Evolutionary conservation across 2,329 filamentous ascomycete genomes (phyloP).

Genomic region (Plectosphaerella sp.): DNA sequence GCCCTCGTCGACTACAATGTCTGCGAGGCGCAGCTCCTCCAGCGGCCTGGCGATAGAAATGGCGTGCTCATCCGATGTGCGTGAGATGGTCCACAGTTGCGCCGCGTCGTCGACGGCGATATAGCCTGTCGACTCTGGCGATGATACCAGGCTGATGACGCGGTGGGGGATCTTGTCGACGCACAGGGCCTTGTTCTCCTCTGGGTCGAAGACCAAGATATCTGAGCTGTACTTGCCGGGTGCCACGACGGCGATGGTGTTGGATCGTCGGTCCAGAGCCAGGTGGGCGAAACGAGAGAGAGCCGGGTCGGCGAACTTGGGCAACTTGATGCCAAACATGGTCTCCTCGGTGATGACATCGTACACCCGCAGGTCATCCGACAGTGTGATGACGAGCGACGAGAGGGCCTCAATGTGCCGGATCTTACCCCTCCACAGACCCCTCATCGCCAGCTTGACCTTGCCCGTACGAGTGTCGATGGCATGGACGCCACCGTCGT

Average conservation of each 20-base stretch:
- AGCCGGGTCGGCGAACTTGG: conserved; percentile 21
- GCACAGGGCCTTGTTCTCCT: conserved; percentile 54
- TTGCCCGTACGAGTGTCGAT: conserved; percentile 68
- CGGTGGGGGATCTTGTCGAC: conserved; percentile 51
- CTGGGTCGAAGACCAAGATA: conserved; percentile 64
- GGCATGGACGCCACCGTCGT: conserved; percentile 64
- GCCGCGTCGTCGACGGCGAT: conserved; percentile 72
- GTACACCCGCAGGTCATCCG: conserved; percentile 71
- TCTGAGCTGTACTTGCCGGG: conserved; percentile 42
- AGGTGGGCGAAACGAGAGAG: conserved; percentile 50
- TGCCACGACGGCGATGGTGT: conserved; percentile 63
- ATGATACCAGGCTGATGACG: conserved; percentile 64
- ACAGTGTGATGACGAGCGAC: conserved; percentile 70
- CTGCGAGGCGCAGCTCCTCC: conserved; percentile 47
- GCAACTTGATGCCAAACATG: conserved; percentile 60
- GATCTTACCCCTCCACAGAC: conserved; percentile 61
- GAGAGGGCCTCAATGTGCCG: conserved; percentile 68
- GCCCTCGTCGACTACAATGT: conserved; percentile 19
- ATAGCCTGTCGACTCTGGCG: conserved; percentile 64
- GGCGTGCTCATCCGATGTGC: conserved; percentile 52
- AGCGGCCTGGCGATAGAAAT: conserved; percentile 51
- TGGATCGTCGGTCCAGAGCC: conserved; percentile 62
- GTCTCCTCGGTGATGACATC: conserved; percentile 78
- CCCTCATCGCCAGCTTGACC: conserved; percentile 62
- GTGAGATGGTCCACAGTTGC: conserved; percentile 60